Evolutionary conservation across 176 grass and related monocot species (phyloP).

Genomic region (Musa beccarii): DNA sequence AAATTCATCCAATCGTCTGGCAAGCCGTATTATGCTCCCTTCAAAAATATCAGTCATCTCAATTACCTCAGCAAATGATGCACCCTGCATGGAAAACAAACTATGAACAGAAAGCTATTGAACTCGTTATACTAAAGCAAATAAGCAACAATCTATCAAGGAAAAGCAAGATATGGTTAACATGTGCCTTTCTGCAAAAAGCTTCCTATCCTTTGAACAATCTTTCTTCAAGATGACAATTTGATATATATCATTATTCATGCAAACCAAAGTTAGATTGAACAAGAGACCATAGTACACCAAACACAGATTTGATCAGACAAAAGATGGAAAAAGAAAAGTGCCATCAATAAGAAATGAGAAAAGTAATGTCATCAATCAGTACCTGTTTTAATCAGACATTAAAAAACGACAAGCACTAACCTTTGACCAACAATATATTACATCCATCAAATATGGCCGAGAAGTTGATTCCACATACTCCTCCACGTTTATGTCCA

Average conservation of each 20-base stretch:
- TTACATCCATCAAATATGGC: constrained; percentile 92
- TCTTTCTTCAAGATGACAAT: not conserved
- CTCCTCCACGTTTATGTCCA: constrained; percentile 93
- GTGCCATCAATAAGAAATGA: not conserved
- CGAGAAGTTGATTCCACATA: constrained; percentile 80
- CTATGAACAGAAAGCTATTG: not conserved
- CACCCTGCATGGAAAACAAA: constrained; percentile 38
- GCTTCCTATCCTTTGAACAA: not conserved
- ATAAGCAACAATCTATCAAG: not conserved
- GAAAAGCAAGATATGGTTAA: too few relatives aligned
- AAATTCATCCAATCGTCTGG: constrained; percentile 94
- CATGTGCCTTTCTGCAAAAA: not conserved
- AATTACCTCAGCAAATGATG: constrained; percentile 86
- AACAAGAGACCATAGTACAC: not conserved
- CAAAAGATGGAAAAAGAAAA: not conserved
- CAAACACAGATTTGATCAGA: not conserved
- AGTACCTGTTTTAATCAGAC: not conserved
- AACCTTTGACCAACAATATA: constrained; percentile 99
- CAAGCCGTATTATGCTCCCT: constrained; percentile 87
- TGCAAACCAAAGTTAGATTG: not conserved
- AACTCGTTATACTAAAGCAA: not conserved
- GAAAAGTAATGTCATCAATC: not conserved
- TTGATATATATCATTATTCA: not conserved
- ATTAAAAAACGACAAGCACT: not conserved
- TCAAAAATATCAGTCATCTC: constrained; percentile 99